Base-by-base conservation (phyloP, 1,284 basidiomycete genomes). In the Ceratobasidium sp. region DNA sequence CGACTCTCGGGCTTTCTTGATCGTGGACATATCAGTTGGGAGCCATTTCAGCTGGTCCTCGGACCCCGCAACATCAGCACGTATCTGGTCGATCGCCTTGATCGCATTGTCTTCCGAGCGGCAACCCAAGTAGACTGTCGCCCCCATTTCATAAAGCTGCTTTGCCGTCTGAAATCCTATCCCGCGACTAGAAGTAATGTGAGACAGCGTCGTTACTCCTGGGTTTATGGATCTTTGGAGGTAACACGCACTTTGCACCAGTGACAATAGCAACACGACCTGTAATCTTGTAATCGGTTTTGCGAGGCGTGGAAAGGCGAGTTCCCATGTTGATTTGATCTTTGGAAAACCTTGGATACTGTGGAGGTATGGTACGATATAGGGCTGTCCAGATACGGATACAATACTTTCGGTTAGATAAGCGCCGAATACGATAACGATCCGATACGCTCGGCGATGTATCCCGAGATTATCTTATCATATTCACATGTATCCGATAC, bases 71-170 rank as follows among this genome's bases (percentile, higher is more conserved):
- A 54, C 66, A 3, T 68, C 48, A 48, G 27, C 14, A 1, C 50
- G 48, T 12, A 68, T 68, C 18, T 30, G 46, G 1, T 52, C 10
- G 48, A 68, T 68, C 20, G 66, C 48, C 6, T 68, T 38, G 6
- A 18, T 23, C 30, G 48, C 66, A 4, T 68, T 68, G 6, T 33
- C 33, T 33, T 68, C 66, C 2, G 48, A 33, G 2, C 66, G 66
- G 30, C 18, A 30, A 7, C 50, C 66, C 12, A 68, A 3, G n/a
- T 68, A 68, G 12, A 68, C 50, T 20, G 66, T 68, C 3, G 66
- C 66, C 8, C 66, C 66, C 2, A 68, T 46, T 20, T 52, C 48
- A 38, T 68, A 68, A 7, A 68, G 50, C 50, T 68, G 66, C 30
- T 68, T 68, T 4, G 50, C 30, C 14, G 66, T 68, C 27, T 52